phyloP scores from a whole-genome alignment of 371 early-diverging fungal genomes.

The Apophysomyces trapeziformis region DNA sequence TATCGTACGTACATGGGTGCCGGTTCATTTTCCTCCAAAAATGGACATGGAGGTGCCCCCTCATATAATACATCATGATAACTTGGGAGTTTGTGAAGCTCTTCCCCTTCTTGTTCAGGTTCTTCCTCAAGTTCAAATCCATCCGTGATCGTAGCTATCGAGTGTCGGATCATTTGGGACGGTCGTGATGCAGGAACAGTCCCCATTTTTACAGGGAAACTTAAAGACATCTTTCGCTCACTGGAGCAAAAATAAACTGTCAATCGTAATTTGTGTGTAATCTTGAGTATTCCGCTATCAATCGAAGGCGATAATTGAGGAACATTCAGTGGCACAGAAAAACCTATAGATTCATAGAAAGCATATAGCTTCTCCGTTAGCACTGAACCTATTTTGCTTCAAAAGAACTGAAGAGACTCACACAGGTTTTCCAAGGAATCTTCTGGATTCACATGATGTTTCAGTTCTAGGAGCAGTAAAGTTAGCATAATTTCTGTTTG shows the following conservation, averaged over 20 bases:
- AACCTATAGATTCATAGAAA: conserved; percentile 1
- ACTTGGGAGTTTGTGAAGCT: conserved; percentile 12
- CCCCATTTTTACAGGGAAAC: conserved; percentile 20
- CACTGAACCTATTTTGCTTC: background rate
- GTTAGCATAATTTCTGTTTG: background rate
- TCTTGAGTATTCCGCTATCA: conserved; percentile 15
- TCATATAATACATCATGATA: conserved; percentile 28
- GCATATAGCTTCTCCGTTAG: background rate
- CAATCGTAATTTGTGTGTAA: conserved; percentile 24
- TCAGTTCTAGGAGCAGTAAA: conserved; percentile 1
- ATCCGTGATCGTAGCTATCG: conserved; percentile 1
- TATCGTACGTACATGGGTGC: background rate
- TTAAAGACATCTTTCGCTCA: conserved; percentile 23
- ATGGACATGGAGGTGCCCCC: conserved; percentile 27
- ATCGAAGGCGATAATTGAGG: conserved; percentile 19
- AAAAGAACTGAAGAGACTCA: background rate
- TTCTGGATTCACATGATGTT: conserved; percentile 8
- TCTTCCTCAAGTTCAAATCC: background rate
- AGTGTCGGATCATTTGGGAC: background rate
- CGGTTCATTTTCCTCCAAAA: conserved; percentile 22
- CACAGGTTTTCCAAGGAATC: background rate
- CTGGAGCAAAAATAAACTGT: conserved; percentile 18
- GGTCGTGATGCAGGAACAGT: conserved; percentile 16
- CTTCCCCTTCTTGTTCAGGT: conserved; percentile 2
- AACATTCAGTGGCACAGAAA: conserved; percentile 3